Evolutionary conservation across 768 basidiomycete genomes (phyloP).

Genomic region (Pholiota microspora): DNA sequence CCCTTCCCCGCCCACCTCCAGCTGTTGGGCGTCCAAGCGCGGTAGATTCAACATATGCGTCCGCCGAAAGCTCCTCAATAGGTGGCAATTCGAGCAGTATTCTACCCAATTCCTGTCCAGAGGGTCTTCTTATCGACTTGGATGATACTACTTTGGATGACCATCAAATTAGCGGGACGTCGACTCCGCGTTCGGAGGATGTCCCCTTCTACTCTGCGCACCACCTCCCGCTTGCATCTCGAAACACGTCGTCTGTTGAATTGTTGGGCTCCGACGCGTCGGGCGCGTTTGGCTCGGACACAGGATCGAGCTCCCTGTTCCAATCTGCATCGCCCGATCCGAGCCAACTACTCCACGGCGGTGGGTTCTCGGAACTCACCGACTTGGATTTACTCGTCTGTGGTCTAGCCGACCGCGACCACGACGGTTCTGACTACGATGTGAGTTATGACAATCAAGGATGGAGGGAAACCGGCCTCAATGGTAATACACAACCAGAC

Average conservation of each 20-base stretch:
- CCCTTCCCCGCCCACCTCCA: slow-evolving; percentile 49
- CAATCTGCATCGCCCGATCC: neutral
- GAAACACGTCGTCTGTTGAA: slow-evolving; percentile 17
- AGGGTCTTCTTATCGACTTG: slow-evolving; percentile 58
- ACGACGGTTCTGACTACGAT: slow-evolving; percentile 59
- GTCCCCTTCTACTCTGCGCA: slow-evolving; percentile 11
- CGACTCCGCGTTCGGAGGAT: slow-evolving; percentile 18
- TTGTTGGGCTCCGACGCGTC: slow-evolving; percentile 6
- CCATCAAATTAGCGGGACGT: slow-evolving; percentile 21
- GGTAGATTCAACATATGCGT: slow-evolving; percentile 34
- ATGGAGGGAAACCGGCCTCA: slow-evolving; percentile 15
- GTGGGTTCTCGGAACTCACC: slow-evolving; percentile 39
- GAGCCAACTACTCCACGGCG: neutral
- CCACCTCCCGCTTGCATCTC: slow-evolving; percentile 16
- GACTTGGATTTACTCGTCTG: slow-evolving; percentile 66
- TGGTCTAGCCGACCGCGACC: slow-evolving; percentile 44
- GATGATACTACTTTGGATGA: slow-evolving; percentile 36
- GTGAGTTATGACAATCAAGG: slow-evolving; percentile 40
- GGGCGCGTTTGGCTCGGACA: slow-evolving; percentile 10
- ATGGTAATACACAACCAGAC: slow-evolving; percentile 37
- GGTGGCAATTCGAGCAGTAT: slow-evolving; percentile 13
- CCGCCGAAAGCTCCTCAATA: slow-evolving; percentile 21
- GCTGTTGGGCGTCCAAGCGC: slow-evolving; percentile 12
- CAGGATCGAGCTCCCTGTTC: slow-evolving; percentile 8
- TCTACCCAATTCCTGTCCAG: slow-evolving; percentile 30